phyloP scores from a whole-genome alignment of 2,329 filamentous ascomycete species.

The Xylaria polymorpha region DNA sequence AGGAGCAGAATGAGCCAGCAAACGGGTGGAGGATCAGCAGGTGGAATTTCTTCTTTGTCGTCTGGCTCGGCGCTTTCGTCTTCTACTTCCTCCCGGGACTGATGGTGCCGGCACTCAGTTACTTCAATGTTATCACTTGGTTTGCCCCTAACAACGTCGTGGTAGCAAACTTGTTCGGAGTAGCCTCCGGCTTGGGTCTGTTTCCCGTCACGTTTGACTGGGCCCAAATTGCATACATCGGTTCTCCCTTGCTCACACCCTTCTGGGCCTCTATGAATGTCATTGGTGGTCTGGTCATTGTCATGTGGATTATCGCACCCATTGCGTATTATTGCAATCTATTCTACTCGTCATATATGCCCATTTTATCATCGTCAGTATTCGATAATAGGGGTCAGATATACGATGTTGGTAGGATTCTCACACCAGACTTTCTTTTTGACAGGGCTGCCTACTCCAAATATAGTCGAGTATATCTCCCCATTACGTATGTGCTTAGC shows the following conservation, averaged over 20 bases:
- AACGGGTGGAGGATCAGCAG: constrained; percentile 85
- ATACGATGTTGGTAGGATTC: constrained; percentile 83
- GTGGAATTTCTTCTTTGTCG: constrained; percentile 84
- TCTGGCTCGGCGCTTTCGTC: constrained; percentile 76
- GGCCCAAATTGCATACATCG: constrained; percentile 90
- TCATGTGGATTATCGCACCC: constrained; percentile 87
- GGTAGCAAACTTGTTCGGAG: constrained; percentile 85
- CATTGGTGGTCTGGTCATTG: constrained; percentile 79
- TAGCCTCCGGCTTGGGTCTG: constrained; percentile 83
- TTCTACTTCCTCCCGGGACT: constrained; percentile 90
- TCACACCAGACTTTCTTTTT: constrained; percentile 82
- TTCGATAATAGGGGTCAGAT: constrained; percentile 85
- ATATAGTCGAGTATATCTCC: constrained; percentile 87
- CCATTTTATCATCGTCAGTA: constrained; percentile 84
- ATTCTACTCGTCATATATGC: constrained; percentile 86
- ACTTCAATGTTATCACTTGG: constrained; percentile 91
- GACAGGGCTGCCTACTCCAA: constrained; percentile 78
- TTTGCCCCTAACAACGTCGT: constrained; percentile 88
- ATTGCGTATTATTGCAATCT: constrained; percentile 84
- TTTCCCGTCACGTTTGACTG: constrained; percentile 92
- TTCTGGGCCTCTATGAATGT: constrained; percentile 91
- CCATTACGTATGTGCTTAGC: constrained; percentile 87
- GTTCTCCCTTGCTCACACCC: constrained; percentile 83
- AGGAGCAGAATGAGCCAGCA: constrained; percentile 82
- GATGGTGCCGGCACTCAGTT: constrained; percentile 84